Base-by-base conservation (phyloP, 2,329 filamentous ascomycete species). In the Zopfia rhizophila region DNA sequence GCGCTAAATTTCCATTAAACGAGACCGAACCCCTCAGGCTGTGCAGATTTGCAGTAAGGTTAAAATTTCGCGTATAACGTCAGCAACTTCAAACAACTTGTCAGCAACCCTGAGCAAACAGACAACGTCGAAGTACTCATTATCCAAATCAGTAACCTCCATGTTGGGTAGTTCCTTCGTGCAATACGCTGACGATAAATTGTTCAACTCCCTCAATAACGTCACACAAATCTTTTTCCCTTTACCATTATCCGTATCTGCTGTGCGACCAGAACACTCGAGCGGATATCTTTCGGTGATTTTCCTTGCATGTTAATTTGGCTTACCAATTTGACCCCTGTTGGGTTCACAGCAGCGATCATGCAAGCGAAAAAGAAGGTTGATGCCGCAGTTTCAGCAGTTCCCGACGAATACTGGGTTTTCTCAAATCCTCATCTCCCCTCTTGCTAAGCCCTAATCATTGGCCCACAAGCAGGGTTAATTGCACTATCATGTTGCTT, bases 41-140 rank as follows among this genome's bases (percentile, higher is more conserved):
- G 35, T 44, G 23, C 31, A 39, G 17, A 38, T 38, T 49, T 38
- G 39, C 25, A 32, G 30, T 36, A 53, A 49, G 38, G 38, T 55
- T 55, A 32, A 44, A n/a, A 39, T 42, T 41, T 58, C 54, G 54
- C 49, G 45, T 54, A 38, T 58, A 51, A 43, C 43, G 60, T 63
- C 60, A 65, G 57, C 56, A 48, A 30, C 33, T 24, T 44, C 50
- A 52, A 45, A 51, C 30, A 29, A 17, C 13, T 36, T 57, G 58
- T 63, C 53, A 63, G 54, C 59, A 44, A 18, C 12, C n/a, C 35
- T 16, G 22, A 29, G 30, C 14, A 17, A 31, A n/a, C 37, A 10
- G 18, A 18, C 28, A 24, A 22, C 14, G 24, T 21, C 27, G 48
- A 38, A 28, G 43, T n/a, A n/a, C 40, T 45, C 38, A 42, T 42